Percentiles rank a stretch among this genome's conserved stretches.
phyloP scores from a whole-genome alignment of 768 basidiomycete species.

The Boletus sp. region DNA sequence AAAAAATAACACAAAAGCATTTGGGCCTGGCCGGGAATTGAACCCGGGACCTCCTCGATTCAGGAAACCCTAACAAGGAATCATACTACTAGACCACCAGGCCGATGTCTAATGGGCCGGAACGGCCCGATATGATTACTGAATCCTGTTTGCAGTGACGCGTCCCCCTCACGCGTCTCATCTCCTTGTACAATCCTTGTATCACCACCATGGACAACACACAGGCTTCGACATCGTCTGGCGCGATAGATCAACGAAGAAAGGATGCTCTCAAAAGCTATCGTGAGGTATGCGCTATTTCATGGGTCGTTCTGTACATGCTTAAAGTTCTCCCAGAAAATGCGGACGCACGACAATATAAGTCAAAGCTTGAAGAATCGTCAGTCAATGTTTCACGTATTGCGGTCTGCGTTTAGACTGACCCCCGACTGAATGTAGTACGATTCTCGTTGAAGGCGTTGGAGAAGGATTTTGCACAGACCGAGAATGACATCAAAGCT shows the following conservation, averaged over 20 bases:
- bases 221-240: constrained; percentile 51
- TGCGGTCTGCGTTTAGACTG: neutral
- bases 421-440: constrained; percentile 46
- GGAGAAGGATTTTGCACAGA: constrained; percentile 88
- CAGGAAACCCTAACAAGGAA: constrained; percentile 47
- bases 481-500: constrained; percentile 98
- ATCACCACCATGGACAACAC: constrained; percentile 27
- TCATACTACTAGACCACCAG: constrained; percentile 57
- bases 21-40: constrained; percentile 56
- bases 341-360: constrained; percentile 84
- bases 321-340: constrained; percentile 64
- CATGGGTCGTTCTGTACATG: neutral
- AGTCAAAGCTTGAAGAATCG: constrained; percentile 89
- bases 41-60: constrained; percentile 61
- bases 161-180: constrained; percentile 21
- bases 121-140: neutral
- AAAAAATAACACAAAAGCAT: neutral
- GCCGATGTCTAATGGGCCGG: constrained; percentile 15
- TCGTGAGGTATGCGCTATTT: constrained; percentile 54
- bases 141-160: constrained; percentile 17
- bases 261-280: constrained; percentile 74
- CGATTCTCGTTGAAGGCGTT: constrained; percentile 88
- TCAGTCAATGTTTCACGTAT: constrained; percentile 40
- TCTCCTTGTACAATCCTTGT: constrained; percentile 6
- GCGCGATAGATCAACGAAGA: constrained; percentile 66